Base-by-base conservation (phyloP, 2,329 filamentous ascomycete species). In the Rutstroemia sp. region DNA sequence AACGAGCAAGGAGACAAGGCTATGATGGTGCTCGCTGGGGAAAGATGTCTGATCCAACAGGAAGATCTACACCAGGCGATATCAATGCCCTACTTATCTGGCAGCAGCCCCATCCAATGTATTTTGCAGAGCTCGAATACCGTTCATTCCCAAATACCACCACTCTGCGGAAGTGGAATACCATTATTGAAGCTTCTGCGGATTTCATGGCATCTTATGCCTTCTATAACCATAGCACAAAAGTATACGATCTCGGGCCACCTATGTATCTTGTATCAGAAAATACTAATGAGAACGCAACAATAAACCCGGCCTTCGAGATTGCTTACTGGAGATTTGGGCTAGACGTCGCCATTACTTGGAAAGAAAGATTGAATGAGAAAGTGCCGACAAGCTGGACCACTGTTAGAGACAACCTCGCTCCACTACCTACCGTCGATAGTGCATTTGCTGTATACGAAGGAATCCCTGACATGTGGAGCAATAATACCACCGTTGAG, bases 31-130 rank as follows among this genome's bases (percentile, higher is more conserved):
- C 70, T 12, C 63, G 80, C 30, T 73, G 75, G 67, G 75, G 76
- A 2, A 79, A 83, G 63, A 82, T 82, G 79, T 79, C 75, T 9
- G 80, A 82, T 63, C 77, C 79, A 0, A 76, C 73, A 0, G 78
- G 80, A 25, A 72, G 77, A 10, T 78, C 75, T 48, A 78, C 79
- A 1, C 80, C 81, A 0, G 81, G 82, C 2, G 77, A 81, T 60
- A 83, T 84, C 64, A 84, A 84, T 65, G 77, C 75, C 9, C 69
- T 84, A 1, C 70, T 85, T 3, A 78, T 83, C 56, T 84, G 81
- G 81, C 81, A 84, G 61, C 81, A 83, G 62, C 80, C 80, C 7
- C 81, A 84, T 64, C 73, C 77, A 0, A 78, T 83, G 73, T 81
- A 80, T 63, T 80, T 83, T 62, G 81, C 81, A 0, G 80, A 82